Evolutionary conservation across 2,329 filamentous ascomycete genomes (phyloP).

Genomic region (Aspergillus novofumigatus): DNA sequence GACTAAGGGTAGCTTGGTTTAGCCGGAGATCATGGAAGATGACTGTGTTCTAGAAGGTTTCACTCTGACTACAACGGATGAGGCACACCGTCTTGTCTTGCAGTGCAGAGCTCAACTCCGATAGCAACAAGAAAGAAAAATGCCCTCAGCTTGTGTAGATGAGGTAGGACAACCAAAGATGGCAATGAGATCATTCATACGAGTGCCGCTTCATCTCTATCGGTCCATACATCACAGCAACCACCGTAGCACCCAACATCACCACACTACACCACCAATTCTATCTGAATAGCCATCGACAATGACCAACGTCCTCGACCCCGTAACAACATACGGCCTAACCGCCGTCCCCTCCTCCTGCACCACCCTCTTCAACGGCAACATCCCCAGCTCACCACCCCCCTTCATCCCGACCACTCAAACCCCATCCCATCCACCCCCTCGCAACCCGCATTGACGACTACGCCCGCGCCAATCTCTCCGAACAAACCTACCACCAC

Average conservation of each 20-base stretch:
- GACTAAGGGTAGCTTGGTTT: neutral
- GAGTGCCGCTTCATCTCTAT: neutral
- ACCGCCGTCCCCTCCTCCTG: slow-evolving; percentile 34
- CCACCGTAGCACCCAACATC: neutral
- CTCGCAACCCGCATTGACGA: slow-evolving; percentile 34
- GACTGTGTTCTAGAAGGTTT: neutral
- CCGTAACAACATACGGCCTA: slow-evolving; percentile 30
- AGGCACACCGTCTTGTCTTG: neutral
- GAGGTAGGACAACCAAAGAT: neutral
- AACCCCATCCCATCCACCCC: slow-evolving; percentile 29
- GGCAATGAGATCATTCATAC: neutral
- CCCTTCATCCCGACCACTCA: slow-evolving; percentile 23
- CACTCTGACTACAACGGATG: neutral
- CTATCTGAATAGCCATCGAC: neutral
- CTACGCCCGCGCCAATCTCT: slow-evolving; percentile 31
- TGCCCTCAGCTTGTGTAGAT: neutral
- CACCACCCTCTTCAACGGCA: slow-evolving; percentile 14
- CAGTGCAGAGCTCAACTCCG: neutral
- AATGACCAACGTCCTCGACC: slow-evolving; percentile 9
- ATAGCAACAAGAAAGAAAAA: neutral
- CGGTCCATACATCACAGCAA: neutral
- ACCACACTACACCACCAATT: neutral
- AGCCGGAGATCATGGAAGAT: neutral
- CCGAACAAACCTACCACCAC: slow-evolving; percentile 60
- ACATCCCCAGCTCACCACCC: slow-evolving; percentile 9